Evolutionary conservation across 148 eudicot species (phyloP).

Genomic region (Cornus kousa): DNA sequence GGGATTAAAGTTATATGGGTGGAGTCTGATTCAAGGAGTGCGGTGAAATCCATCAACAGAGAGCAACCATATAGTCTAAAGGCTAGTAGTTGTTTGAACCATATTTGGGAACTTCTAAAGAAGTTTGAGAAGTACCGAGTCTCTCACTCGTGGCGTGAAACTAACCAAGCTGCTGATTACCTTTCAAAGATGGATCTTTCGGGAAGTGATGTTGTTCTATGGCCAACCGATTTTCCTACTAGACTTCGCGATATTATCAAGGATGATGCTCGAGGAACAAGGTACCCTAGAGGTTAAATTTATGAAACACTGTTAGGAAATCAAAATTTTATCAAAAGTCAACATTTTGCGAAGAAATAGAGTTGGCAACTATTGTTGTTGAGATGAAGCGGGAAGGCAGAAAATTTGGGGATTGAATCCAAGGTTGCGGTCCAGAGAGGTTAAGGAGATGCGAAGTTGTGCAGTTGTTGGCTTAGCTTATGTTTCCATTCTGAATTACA

Average conservation of each 20-base stretch:
- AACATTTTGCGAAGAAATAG: no score
- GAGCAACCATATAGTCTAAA: slow-evolving; percentile 16
- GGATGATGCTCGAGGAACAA: slow-evolving; percentile 14
- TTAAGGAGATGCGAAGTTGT: not conserved
- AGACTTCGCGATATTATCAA: slow-evolving; percentile 7
- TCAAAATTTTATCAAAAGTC: no score
- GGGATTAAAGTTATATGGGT: slow-evolving; percentile 24
- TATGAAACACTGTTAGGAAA: not conserved
- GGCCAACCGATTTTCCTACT: slow-evolving; percentile 8
- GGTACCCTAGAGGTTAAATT: slow-evolving; percentile 5
- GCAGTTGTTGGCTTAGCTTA: no score
- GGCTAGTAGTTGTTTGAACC: slow-evolving; percentile 11
- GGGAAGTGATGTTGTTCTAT: slow-evolving; percentile 15
- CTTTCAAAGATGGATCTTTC: slow-evolving; percentile 20
- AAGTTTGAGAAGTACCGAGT: slow-evolving; percentile 19
- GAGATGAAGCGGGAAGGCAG: not conserved
- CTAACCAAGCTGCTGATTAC: slow-evolving; percentile 26
- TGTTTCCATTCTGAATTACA: no score
- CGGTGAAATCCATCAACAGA: slow-evolving; percentile 21
- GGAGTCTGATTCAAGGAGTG: slow-evolving; percentile 25
- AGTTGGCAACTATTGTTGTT: not conserved
- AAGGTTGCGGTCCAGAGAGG: not conserved
- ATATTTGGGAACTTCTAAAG: slow-evolving; percentile 15
- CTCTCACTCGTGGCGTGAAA: slow-evolving; percentile 25
- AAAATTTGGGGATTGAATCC: not conserved